Base-by-base conservation (phyloP, 345 rosid genomes). In the Hirschfeldia incana region DNA sequence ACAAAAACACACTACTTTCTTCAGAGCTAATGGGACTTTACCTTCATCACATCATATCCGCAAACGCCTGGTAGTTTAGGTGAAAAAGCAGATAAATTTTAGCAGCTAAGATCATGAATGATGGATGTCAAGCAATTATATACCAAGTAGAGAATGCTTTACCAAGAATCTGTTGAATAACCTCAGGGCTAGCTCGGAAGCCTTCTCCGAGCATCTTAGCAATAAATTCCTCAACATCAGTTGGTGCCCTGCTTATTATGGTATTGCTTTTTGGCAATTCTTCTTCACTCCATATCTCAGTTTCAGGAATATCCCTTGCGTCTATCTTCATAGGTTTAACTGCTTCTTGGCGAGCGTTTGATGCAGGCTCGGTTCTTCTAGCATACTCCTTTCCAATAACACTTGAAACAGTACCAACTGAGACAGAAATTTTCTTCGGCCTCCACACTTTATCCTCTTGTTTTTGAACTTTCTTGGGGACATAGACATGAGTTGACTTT, bases 201-300 rank as follows among this genome's bases (percentile, higher is more conserved):
- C 92, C 90, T 67, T 79, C 85, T 78, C 75, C 83, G 44, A 89
- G 89, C 89, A 89, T 84, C 68, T 81, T 82, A 37, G 82, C 67
- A n/a, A 85, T 69, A 72, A 89, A 89, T 42, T 89, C 84, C 78
- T 87, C 87, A 28, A 85, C 58, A 65, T 83, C 87, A 72, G 76
- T 68, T 13, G 37, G 70, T 60, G 69, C 30, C 70, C 77, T 46
- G 73, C 39, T 77, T 51, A 30, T n/a, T n/a, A n/a, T n/a, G n/a
- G n/a, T n/a, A 12, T 30, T 65, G 66, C 16, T 65, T 57, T 67
- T 63, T 12, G 71, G 71, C 64, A 5, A 69, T 78, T 83, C 68
- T 66, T 78, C 68, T 66, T 78, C 76, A 46, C 59, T 58, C 84
- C 90, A 84, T 67, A 84, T 33, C 76, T 61, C 82, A 34, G 83